Evolutionary conservation across 2,329 filamentous ascomycete genomes (phyloP).

Genomic region (Graphium sp.): DNA sequence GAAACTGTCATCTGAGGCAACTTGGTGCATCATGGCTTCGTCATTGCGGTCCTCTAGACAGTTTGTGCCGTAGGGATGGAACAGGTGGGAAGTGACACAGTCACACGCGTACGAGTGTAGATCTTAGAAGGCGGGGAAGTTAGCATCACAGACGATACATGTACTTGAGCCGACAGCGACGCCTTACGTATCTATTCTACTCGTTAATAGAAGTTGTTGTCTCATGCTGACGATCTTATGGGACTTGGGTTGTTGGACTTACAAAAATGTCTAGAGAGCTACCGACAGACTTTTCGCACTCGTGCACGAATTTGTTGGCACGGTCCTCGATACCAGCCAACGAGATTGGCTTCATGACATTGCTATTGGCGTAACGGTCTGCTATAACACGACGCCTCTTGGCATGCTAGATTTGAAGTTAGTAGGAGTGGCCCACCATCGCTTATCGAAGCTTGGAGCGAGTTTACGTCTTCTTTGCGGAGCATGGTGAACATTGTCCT

Average conservation of each 20-base stretch:
- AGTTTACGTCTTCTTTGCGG: conserved; percentile 29
- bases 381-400: conserved; percentile 46
- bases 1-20: conserved; percentile 50
- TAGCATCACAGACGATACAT: too few relatives aligned
- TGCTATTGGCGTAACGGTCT: conserved; percentile 52
- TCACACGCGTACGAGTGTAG: conserved; percentile 55
- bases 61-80: conserved; percentile 46
- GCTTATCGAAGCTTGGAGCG: too few relatives aligned
- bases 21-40: conserved; percentile 49
- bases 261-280: conserved; percentile 45
- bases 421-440: neutral
- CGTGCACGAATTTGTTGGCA: conserved; percentile 34
- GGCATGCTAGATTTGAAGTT: conserved; percentile 26
- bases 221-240: too few relatives aligned
- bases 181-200: too few relatives aligned
- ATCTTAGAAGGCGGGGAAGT: too few relatives aligned
- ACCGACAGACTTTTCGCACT: conserved; percentile 26
- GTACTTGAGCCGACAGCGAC: too few relatives aligned
- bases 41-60: conserved; percentile 39
- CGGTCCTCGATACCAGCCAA: conserved; percentile 40
- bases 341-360: conserved; percentile 38
- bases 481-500: conserved; percentile 45
- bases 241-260: conserved; percentile 9
- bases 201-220: too few relatives aligned
- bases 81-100: conserved; percentile 52